These are phyloP conservation scores for Platanus orientalis DNA, from an alignment of 164 flowering plant species.

Conservation along the genomic window DNA sequence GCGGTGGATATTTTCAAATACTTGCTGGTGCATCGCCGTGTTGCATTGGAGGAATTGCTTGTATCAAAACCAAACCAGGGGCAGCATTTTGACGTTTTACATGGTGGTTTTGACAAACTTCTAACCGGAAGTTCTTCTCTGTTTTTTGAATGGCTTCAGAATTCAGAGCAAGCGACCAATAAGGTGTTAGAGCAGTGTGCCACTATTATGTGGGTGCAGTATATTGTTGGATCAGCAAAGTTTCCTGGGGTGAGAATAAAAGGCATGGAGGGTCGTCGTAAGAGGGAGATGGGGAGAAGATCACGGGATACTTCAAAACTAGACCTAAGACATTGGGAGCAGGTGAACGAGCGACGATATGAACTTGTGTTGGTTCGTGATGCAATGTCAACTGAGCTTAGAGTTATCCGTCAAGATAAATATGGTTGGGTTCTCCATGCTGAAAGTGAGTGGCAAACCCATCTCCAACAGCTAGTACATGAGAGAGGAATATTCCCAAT, in stretches of 20 bases:
- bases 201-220: slow-evolving; percentile 71
- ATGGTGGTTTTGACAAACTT: slow-evolving; percentile 69
- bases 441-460: slow-evolving; percentile 77
- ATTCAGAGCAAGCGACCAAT: slow-evolving; percentile 48
- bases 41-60: slow-evolving; percentile 64
- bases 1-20: slow-evolving; percentile 62
- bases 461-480: slow-evolving; percentile 75
- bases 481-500: slow-evolving; percentile 69
- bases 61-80: slow-evolving; percentile 66
- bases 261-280: slow-evolving; percentile 71
- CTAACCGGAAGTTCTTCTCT: slow-evolving; percentile 46
- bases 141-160: slow-evolving; percentile 60
- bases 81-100: slow-evolving; percentile 54
- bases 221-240: slow-evolving; percentile 62
- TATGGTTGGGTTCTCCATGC: slow-evolving; percentile 92
- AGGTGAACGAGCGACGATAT: slow-evolving; percentile 60
- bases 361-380: slow-evolving; percentile 72
- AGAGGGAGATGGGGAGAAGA: slow-evolving; percentile 58
- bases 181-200: slow-evolving; percentile 68
- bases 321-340: slow-evolving; percentile 60
- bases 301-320: slow-evolving; percentile 43
- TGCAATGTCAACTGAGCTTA: slow-evolving; percentile 64
- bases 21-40: slow-evolving; percentile 66
- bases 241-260: slow-evolving; percentile 73
- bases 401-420: slow-evolving; percentile 77